Evolutionary conservation across 805 yeast species (phyloP), one percentile per base, ranked within the genome.

Genomic region (Wickerhamomyces xylosicus): DNA sequence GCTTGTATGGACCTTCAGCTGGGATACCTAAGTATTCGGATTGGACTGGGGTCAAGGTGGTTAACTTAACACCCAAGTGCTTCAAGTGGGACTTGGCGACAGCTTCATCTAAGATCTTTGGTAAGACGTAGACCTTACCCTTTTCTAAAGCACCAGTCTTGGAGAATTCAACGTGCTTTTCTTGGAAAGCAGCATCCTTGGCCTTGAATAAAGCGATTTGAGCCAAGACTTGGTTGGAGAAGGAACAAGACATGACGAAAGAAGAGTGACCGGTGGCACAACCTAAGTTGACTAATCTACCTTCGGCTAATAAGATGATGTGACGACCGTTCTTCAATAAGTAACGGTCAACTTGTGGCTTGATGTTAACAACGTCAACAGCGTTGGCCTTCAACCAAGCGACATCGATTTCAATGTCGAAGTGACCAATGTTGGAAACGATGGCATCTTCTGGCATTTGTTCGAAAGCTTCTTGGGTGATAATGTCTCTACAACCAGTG

Each of bases 251-350:
- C 98, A 90, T 90, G 62, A 90, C 98, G 64, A 90, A 90, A 33
- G 97, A 86, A 38, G 97, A 84, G 78, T 90, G 98, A 64, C 98
- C 98, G 59, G 97, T 90, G 64, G 97, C 98, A 75, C 97, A 92
- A 59, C 98, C 98, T 64, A 90, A 77, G 87, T 90, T 90, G 64
- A 90, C 97, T 61, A 90, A 82, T 76, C 98, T 87, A 73, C 98
- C 98, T 71, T 89, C 96, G 53, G 98, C 98, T 59, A 90, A 83
- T 63, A 90, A 76, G 72, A 90, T 87, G 63, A 90, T 63, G 75
- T 90, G 97, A 64, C 83, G 85, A 62, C 97, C 97, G 60, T 73
- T 73, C 62, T 75, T 69, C 71, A 90, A 70, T 66, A 85, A 73
- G 81, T 68, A 90, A 74, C 98, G 85, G 83, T 90, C 98, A 61